A percentile compares a stretch with the other conserved stretches of the same genome.
Evolutionary conservation across 208 protist species (phyloP).

Genomic region (Trypanosoma mega): DNA sequence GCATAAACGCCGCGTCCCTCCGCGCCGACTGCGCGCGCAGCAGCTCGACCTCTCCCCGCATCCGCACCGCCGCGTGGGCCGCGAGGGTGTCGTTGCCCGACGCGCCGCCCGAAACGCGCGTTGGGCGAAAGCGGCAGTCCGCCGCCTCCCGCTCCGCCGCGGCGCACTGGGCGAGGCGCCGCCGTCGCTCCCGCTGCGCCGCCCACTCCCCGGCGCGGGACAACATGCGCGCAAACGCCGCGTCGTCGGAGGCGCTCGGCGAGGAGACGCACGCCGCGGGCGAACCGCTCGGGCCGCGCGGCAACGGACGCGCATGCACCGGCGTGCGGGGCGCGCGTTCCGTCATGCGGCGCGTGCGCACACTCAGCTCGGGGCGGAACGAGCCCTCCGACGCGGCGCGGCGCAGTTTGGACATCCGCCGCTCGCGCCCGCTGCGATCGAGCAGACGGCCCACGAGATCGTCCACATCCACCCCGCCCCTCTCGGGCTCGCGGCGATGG

Average conservation of each 20-base stretch:
- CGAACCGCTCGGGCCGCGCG: too few relatives aligned
- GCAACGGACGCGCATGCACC: background rate
- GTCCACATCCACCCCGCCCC: background rate
- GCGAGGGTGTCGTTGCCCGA: slow-evolving; percentile 36
- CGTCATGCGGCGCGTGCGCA: background rate
- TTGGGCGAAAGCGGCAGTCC: slow-evolving; percentile 49
- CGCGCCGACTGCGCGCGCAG: slow-evolving; percentile 38
- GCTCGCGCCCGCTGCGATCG: background rate
- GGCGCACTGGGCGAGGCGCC: slow-evolving; percentile 22
- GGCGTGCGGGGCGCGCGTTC: background rate
- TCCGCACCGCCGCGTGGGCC: slow-evolving; percentile 49
- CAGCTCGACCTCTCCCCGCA: slow-evolving; percentile 69
- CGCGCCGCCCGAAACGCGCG: slow-evolving; percentile 16
- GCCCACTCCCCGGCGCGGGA: slow-evolving; percentile 30
- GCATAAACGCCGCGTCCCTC: slow-evolving; percentile 35
- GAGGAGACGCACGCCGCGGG: too few relatives aligned
- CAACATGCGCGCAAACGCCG: slow-evolving; percentile 29
- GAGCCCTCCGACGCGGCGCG: background rate
- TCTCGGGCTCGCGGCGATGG: background rate
- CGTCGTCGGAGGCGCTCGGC: slow-evolving; percentile 11
- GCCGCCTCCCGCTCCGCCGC: slow-evolving; percentile 26
- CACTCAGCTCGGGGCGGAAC: background rate
- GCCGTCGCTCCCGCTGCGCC: slow-evolving; percentile 22
- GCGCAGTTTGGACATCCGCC: slow-evolving; percentile 11
- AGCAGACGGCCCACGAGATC: background rate